Conservation (phyloP, 2,329 filamentous ascomycete species). For the Fusarium continuum region DNA sequence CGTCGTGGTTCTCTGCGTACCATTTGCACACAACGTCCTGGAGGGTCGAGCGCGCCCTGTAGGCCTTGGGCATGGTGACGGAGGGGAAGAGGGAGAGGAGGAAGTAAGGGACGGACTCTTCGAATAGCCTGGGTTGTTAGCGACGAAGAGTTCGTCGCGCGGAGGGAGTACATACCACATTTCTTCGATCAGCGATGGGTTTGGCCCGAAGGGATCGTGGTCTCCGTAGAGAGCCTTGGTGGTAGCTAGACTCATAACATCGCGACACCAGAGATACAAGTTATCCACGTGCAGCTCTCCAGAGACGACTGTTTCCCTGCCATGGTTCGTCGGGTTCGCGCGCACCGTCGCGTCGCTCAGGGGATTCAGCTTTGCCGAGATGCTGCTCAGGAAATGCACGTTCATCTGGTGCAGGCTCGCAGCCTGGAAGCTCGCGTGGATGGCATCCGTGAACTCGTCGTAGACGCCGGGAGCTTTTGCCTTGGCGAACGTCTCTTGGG, state of each 20-base stretch:
- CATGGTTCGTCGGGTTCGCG: conserved; percentile 4
- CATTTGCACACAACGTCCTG: conserved; percentile 45
- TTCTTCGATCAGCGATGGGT: conserved; percentile 26
- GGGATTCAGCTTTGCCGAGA: conserved; percentile 23
- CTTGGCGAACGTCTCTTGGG: conserved; percentile 43
- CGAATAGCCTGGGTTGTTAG: conserved; percentile 35
- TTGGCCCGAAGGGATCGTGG: conserved; percentile 52
- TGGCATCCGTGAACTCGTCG: conserved; percentile 45
- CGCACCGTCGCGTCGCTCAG: conserved; percentile 13
- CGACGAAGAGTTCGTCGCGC: fast-evolving
- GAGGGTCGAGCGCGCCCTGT: conserved; percentile 38
- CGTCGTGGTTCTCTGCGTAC: conserved; percentile 44
- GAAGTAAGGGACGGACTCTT: conserved; percentile 38
- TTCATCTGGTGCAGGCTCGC: conserved; percentile 48
- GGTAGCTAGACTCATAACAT: conserved; percentile 51
- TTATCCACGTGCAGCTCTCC: conserved; percentile 46
- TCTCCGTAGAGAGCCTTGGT: conserved; percentile 54
- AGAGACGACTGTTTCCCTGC: conserved; percentile 12
- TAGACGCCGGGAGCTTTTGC: conserved; percentile 18
- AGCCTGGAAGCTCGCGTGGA: conserved; percentile 46
- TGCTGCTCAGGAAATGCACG: conserved; percentile 16
- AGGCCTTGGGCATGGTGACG: conserved; percentile 45
- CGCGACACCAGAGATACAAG: conserved; percentile 52
- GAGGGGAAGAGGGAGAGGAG: conserved; percentile 46
- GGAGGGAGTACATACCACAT: conserved; percentile 23